Base-by-base conservation (phyloP, 169 alveolate genomes). In the Plasmodium malariae region DNA sequence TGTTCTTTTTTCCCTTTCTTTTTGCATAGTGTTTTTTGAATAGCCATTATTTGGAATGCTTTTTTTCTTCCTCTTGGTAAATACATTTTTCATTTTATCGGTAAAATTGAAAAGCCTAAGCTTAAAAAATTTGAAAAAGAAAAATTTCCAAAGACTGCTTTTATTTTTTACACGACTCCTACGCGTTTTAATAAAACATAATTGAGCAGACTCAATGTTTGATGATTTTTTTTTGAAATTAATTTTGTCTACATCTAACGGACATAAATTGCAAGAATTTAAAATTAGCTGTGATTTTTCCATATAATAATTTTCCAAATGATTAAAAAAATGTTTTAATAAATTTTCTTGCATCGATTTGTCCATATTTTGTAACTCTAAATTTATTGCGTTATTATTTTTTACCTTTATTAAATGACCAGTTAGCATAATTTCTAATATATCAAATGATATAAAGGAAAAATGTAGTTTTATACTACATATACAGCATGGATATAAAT, bases 371-470 rank as follows among this genome's bases (percentile, higher is more conserved):
- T 14, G 37, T 69, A 83, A 40, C 45, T 83, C 91, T 21, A 83
- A 30, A 19, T 57, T 67, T 11, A 83, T 37, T 1, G 71, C 63
- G n/a, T 83, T 30, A 40, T 83, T 83, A 83, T 83, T 83, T 83
- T 83, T 83, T 19, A 83, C 78, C 40, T 83, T 83, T 17, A 83
- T 43, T 69, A 83, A 83, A 83, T 83, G 91, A 0, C 91, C 91
- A 12, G 91, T 83, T 30, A 83, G 24, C 91, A 83, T 83, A 34
- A 83, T 49, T 67, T 83, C 91, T 57, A 83, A 51, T 30, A 83
- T 55, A 45, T 83, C 91, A 55, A 67, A 69, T 2, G 91, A 67
- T 32, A 67, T 55, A 2, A 83, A 83, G 2, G 51, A 69, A 45
- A 65, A 83, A 24, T 83, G 40, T 49, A 67, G 32, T 57, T 34